Conservation (phyloP, 169 alveolate species). For the Babesia gibsoni region DNA sequence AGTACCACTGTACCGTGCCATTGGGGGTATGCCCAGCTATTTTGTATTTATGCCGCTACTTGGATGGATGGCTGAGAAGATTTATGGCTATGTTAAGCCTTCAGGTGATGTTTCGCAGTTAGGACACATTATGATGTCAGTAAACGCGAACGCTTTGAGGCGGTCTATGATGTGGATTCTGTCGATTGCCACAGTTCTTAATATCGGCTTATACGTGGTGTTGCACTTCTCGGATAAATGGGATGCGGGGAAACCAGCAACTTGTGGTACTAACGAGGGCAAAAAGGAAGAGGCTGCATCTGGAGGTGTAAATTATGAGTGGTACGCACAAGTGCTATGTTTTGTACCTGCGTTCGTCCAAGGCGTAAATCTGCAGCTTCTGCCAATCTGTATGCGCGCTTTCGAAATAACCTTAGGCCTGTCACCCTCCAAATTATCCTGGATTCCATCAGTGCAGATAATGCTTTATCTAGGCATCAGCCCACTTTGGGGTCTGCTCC, state of each 20-base stretch:
- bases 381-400: slow-evolving; percentile 74
- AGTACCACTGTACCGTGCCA: no score
- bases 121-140: not conserved
- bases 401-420: slow-evolving; percentile 82
- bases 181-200: not conserved
- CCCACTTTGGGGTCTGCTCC: slow-evolving; percentile 88
- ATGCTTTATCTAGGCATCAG: slow-evolving; percentile 80
- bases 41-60: slow-evolving; percentile 84
- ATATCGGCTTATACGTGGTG: slow-evolving; percentile 6
- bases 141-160: slow-evolving; percentile 17
- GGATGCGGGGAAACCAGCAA: no score
- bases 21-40: slow-evolving; percentile 85
- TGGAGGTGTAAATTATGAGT: no score
- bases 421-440: slow-evolving; percentile 79
- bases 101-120: not conserved
- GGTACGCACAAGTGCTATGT: no score
- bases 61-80: slow-evolving; percentile 83
- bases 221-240: slow-evolving; percentile 16
- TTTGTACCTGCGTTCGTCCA: not conserved
- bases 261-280: no score
- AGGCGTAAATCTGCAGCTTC: slow-evolving; percentile 5
- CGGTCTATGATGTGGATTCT: slow-evolving; percentile 13
- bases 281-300: no score
- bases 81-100: slow-evolving; percentile 66
- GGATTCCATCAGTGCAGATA: slow-evolving; percentile 82